Evolutionary conservation across 78 protist genomes (phyloP), one percentile per base, ranked within the genome.

Genomic region (Parvularia atlantis): DNA sequence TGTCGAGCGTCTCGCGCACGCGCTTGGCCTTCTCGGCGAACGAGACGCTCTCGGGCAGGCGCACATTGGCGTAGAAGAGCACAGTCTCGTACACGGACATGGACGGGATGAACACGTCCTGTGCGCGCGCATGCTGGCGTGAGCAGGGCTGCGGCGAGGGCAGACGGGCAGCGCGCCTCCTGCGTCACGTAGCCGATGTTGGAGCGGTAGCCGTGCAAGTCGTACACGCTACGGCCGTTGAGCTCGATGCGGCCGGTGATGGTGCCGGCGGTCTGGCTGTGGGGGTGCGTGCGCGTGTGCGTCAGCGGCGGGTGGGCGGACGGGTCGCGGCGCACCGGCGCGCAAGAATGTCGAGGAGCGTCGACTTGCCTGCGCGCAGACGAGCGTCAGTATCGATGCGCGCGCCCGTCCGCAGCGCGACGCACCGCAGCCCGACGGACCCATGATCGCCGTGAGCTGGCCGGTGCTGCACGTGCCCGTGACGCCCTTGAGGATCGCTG

Each of bases 51-150:
- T 56, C 22, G 54, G 80, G 80, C 30, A 75, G 44, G n/a, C 67
- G 66, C 31, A 84, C 41, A 40, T 54, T 69, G 2, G 89, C 85
- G 48, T 77, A 56, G 59, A 60, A 77, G 46, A 63, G 14, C 6
- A 85, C 46, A 10, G 81, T 59, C 41, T 85, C 90, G 22, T 54
- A 33, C 24, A 85, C 90, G 1, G 90, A 72, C 41, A 82, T 54
- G 0, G 81, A 63, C 39, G 76, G 76, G 28, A 76, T 26, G 44
- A 82, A 35, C 36, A 81, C 40, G 60, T 85, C 90, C 36, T 85
- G 84, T 61, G 81, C 86, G 13, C 43, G 69, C 13, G 81, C 89
- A 48, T 77, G n/a, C n/a, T n/a, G n/a, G n/a, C n/a, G n/a, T n/a
- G n/a, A n/a, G n/a, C n/a, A n/a, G n/a, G n/a, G n/a, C n/a, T n/a